A percentile compares a stretch with the other conserved stretches of the same genome.
These are phyloP conservation scores for Saccharomyces hybrid DNA, from an alignment of 1,139 yeast species.

Conservation along the genomic window DNA sequence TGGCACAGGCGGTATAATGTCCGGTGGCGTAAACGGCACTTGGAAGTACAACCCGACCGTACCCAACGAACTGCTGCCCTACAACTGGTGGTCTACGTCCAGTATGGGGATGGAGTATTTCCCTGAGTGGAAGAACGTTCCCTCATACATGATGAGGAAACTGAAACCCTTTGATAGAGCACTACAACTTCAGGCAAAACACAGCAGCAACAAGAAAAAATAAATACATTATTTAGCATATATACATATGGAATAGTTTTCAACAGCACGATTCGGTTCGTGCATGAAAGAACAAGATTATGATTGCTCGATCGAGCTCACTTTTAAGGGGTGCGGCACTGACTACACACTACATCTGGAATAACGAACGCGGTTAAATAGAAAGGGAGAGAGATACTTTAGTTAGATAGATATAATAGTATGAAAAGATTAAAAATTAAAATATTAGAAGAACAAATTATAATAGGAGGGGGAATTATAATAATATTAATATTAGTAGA, in stretches of 20 bases:
- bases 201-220: constrained; percentile 1
- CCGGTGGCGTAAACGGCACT: constrained; percentile 28
- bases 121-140: constrained; percentile 29
- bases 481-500: constrained; percentile 2
- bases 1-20: constrained; percentile 25
- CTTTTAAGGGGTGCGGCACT: too few relatives aligned
- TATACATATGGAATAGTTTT: background rate
- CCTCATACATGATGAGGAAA: constrained; percentile 18
- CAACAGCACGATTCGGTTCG: background rate
- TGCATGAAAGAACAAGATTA: background rate
- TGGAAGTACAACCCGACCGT: constrained; percentile 25
- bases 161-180: constrained; percentile 24
- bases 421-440: constrained; percentile 2
- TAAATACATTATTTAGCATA: background rate
- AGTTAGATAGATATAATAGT: background rate
- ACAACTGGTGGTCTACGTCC: constrained; percentile 25
- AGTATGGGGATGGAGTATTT: constrained; percentile 29
- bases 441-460: background rate
- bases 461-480: background rate
- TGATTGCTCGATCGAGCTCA: background rate
- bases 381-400: background rate
- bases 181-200: background rate
- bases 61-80: constrained; percentile 21
- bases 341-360: too few relatives aligned
- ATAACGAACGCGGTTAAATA: background rate